Evolutionary conservation across 495 filamentous ascomycete genomes (phyloP).

Genomic region (Antarctomyces pellizariae): DNA sequence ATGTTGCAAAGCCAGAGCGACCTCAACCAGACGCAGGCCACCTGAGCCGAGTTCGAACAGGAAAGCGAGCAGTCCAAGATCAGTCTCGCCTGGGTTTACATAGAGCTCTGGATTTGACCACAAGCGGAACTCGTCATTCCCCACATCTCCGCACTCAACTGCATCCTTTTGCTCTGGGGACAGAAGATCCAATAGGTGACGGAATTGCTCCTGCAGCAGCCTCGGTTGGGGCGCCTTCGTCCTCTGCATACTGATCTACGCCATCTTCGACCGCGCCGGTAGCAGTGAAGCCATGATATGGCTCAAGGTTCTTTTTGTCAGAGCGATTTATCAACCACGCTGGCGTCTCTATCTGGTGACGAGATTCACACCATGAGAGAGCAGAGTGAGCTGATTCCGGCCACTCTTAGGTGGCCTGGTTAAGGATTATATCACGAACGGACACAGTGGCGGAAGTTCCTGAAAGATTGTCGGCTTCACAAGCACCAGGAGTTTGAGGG

Average conservation of each 20-base stretch:
- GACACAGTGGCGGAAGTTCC: slow-evolving; percentile 10
- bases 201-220: slow-evolving; percentile 1
- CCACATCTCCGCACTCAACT: slow-evolving; percentile 8
- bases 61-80: neutral
- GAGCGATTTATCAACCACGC: slow-evolving; percentile 11
- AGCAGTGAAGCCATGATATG: slow-evolving; percentile 8
- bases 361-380: slow-evolving; percentile 9
- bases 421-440: slow-evolving; percentile 11
- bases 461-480: too few relatives aligned
- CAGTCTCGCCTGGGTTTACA: slow-evolving; percentile 9
- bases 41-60: neutral
- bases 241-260: slow-evolving; percentile 9
- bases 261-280: slow-evolving; percentile 9
- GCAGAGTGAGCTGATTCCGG: slow-evolving; percentile 9
- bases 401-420: slow-evolving; percentile 9
- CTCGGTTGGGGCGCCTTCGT: slow-evolving; percentile 11
- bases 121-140: slow-evolving; percentile 9
- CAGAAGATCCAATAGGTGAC: slow-evolving; percentile 6
- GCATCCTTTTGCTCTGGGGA: slow-evolving; percentile 6
- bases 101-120: slow-evolving; percentile 13
- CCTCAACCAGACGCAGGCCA: slow-evolving; percentile 11
- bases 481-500: too few relatives aligned
- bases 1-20: slow-evolving; percentile 4
- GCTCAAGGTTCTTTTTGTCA: slow-evolving; percentile 10
- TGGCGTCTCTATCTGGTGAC: slow-evolving; percentile 11